Conservation (phyloP, 1,284 basidiomycete species). For the Cryptococcus sp. region DNA sequence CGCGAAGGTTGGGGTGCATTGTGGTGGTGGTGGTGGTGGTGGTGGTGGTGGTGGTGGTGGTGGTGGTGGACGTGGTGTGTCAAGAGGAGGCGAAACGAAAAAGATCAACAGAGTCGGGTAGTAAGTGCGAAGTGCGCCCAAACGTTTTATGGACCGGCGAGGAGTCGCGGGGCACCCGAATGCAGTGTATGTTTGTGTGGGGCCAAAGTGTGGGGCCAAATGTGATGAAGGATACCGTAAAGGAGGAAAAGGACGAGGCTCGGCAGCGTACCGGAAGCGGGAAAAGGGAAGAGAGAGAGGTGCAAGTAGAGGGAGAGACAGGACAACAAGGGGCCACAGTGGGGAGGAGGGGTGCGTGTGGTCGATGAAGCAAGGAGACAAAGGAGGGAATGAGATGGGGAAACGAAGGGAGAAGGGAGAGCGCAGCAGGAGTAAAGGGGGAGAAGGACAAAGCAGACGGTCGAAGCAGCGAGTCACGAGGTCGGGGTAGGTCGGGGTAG, state of each 20-base stretch:
- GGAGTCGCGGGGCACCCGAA: neutral
- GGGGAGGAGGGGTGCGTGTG: neutral
- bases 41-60: neutral
- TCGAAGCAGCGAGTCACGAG: neutral
- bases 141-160: neutral
- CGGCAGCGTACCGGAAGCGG: neutral
- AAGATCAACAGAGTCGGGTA: slow-evolving; percentile 1
- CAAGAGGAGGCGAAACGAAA: neutral
- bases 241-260: neutral
- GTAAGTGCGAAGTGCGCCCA: slow-evolving; percentile 1
- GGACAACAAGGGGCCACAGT: neutral
- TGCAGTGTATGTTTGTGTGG: slow-evolving; percentile 1
- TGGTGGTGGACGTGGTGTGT: neutral
- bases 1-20: slow-evolving; percentile 39
- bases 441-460: neutral
- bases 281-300: neutral
- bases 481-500: too few species aligned
- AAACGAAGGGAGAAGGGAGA: neutral
- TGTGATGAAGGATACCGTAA: neutral
- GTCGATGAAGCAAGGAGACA: neutral
- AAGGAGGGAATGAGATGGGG: slow-evolving; percentile 1
- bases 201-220: slow-evolving; percentile 1
- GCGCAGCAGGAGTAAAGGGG: neutral
- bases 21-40: slow-evolving; percentile 4
- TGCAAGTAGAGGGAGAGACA: neutral